phyloP scores from a whole-genome alignment of 2,329 filamentous ascomycete genomes.

The Biscogniauxia marginata region DNA sequence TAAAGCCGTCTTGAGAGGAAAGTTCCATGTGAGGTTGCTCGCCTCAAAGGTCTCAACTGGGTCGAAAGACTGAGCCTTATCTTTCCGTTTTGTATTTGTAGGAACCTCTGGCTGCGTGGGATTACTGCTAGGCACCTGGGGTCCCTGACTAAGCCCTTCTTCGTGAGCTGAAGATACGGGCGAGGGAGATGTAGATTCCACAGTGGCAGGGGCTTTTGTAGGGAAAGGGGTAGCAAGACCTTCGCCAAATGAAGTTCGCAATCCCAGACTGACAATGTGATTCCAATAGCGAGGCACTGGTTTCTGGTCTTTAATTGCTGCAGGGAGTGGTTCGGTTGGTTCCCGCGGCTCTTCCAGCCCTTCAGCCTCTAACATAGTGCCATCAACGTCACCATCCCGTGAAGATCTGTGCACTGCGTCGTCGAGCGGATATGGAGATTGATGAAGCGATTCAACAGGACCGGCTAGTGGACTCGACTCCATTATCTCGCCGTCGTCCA shows the following conservation, averaged over 20 bases:
- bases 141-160: too few relatives aligned
- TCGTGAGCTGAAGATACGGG: constrained; percentile 1
- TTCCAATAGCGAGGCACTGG: constrained; percentile 22
- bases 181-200: neutral
- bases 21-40: constrained; percentile 17
- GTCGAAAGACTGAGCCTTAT: constrained; percentile 9
- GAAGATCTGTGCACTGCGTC: constrained; percentile 11
- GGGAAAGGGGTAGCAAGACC: constrained; percentile 15
- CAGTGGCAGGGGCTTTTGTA: neutral
- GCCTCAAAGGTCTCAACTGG: constrained; percentile 17
- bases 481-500: constrained; percentile 36
- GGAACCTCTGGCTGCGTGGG: neutral
- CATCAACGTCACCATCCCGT: constrained; percentile 19
- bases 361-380: neutral
- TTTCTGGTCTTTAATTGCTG: neutral
- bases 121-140: neutral
- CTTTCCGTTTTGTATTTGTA: neutral
- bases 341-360: constrained; percentile 1
- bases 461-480: constrained; percentile 20
- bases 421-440: neutral
- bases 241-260: constrained; percentile 24
- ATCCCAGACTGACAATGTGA: constrained; percentile 22
- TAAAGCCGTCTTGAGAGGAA: constrained; percentile 5
- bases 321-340: neutral
- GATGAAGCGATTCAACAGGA: neutral